Evolutionary conservation across 352 stramenopile species (phyloP).

Genomic region (Globisporangium carolinianum): DNA sequence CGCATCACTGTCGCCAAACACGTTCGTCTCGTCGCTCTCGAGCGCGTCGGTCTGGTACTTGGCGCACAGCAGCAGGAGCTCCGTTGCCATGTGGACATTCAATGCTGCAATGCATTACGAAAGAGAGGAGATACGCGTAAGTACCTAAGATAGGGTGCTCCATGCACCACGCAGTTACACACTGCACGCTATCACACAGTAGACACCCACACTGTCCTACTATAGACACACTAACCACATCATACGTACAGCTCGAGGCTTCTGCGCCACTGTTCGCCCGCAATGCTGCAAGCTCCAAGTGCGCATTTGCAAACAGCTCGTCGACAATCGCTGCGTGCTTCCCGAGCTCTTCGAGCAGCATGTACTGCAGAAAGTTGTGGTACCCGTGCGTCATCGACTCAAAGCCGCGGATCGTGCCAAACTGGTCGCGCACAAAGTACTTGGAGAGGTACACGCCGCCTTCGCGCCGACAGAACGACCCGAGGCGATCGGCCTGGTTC

Average conservation of each 20-base stretch:
- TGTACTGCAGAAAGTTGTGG: constrained; percentile 87
- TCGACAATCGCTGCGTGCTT: constrained; percentile 65
- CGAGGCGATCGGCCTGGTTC: constrained; percentile 79
- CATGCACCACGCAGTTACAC: not conserved
- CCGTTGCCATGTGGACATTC: constrained; percentile 67
- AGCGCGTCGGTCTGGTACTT: constrained; percentile 51
- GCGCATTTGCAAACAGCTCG: constrained; percentile 57
- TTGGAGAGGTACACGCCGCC: constrained; percentile 81
- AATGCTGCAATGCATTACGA: constrained; percentile 19
- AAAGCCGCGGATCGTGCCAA: constrained; percentile 83
- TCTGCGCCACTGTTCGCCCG: constrained; percentile 35
- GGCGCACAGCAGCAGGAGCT: constrained; percentile 56
- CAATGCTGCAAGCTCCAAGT: constrained; percentile 54
- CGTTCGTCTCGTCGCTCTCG: constrained; percentile 20
- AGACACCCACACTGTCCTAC: not conserved
- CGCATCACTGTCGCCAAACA: constrained; percentile 14
- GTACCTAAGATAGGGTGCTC: too few relatives aligned
- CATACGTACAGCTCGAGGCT: constrained; percentile 40
- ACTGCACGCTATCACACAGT: not conserved
- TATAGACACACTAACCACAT: not conserved
- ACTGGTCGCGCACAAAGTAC: constrained; percentile 87
- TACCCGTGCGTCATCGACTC: constrained; percentile 87
- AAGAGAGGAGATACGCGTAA: not conserved
- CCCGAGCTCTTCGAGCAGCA: constrained; percentile 81
- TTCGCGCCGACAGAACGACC: constrained; percentile 75